phyloP scores from a whole-genome alignment of 306 rosid species.

The Spatholobus suberectus region DNA sequence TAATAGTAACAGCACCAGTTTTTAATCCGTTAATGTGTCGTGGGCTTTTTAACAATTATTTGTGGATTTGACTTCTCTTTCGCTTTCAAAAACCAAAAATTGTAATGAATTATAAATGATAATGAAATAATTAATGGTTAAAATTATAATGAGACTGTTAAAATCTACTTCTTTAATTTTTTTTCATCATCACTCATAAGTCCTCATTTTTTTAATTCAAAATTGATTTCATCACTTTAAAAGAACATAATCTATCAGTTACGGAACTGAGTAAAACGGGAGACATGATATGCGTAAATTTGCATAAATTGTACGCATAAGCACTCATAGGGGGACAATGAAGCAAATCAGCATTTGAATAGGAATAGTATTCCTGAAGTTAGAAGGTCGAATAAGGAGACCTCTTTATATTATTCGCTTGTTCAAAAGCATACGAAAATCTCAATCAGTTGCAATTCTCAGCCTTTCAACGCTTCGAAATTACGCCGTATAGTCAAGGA shows the following conservation, averaged over 20 bases:
- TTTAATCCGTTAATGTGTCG: too few species aligned
- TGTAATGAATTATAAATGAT: too few species aligned
- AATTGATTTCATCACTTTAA: neutral
- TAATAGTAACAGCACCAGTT: too few species aligned
- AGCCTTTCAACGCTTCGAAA: neutral
- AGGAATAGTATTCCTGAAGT: neutral
- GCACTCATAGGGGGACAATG: neutral
- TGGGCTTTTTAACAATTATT: too few species aligned
- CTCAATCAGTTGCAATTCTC: neutral
- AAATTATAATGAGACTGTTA: too few species aligned
- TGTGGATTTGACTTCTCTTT: neutral
- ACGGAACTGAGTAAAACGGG: neutral
- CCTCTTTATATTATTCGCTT: neutral
- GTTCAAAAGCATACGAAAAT: neutral
- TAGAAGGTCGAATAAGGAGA: neutral
- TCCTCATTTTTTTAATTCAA: too few species aligned
- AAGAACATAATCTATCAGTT: neutral
- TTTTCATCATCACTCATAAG: too few species aligned
- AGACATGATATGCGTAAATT: too few species aligned
- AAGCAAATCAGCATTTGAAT: neutral
- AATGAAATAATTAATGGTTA: too few species aligned
- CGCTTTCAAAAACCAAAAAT: too few species aligned
- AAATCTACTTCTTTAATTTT: too few species aligned
- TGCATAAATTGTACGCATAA: neutral
- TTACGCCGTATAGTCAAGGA: neutral